phyloP scores from a whole-genome alignment of 2,329 filamentous ascomycete species.

The Alternaria panax region DNA sequence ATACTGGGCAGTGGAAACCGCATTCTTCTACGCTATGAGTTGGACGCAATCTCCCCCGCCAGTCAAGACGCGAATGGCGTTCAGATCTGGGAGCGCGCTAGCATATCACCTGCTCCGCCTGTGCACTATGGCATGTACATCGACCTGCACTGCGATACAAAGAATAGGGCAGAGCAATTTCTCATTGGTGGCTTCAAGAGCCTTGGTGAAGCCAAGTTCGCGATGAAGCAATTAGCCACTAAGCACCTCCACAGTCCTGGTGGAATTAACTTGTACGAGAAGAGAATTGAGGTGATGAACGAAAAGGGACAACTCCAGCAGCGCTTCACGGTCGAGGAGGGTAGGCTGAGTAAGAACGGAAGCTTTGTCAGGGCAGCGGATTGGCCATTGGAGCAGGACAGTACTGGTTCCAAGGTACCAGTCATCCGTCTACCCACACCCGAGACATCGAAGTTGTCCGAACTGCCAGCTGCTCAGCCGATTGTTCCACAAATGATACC shows the following conservation, averaged over 20 bases:
- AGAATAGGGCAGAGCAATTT: background rate
- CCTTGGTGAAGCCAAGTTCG: constrained; percentile 4
- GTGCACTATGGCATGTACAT: constrained; percentile 11
- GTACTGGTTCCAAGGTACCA: background rate
- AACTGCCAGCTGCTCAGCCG: background rate
- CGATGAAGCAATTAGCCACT: constrained; percentile 7
- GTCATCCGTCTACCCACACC: background rate
- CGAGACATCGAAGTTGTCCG: background rate
- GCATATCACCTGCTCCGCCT: background rate
- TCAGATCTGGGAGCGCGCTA: background rate
- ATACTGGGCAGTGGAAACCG: background rate
- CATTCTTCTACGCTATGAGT: constrained; percentile 7
- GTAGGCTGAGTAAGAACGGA: background rate
- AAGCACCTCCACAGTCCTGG: background rate
- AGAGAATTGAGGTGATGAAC: constrained; percentile 6
- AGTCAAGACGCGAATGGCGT: background rate
- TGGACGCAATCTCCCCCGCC: background rate
- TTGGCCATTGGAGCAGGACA: background rate
- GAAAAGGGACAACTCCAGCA: background rate
- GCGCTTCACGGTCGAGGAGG: constrained; percentile 3
- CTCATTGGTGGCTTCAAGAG: constrained; percentile 6
- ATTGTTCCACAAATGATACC: background rate
- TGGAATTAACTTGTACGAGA: background rate
- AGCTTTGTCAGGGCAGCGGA: background rate
- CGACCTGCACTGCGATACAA: background rate